These are phyloP conservation scores for Globisporangium orthogonon DNA, from an alignment of 352 stramenopile species.

Conservation along the genomic window DNA sequence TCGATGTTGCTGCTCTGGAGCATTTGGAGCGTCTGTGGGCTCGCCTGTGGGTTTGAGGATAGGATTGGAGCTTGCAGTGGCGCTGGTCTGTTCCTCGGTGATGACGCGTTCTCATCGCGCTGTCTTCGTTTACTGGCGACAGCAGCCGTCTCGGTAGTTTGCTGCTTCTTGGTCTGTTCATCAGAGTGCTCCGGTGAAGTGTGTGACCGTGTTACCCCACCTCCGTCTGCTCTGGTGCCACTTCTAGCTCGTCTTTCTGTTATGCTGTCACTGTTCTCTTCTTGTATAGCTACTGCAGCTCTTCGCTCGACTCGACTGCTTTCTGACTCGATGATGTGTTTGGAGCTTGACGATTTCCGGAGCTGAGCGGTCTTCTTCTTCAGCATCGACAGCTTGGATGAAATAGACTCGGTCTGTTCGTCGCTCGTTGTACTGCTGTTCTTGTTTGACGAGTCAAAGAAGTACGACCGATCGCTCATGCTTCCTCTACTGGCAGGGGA, in stretches of 20 bases:
- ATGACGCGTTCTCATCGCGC: not conserved
- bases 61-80: not conserved
- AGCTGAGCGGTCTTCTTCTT: conserved; percentile 56
- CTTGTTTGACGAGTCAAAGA: conserved; percentile 5
- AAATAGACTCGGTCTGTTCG: not conserved
- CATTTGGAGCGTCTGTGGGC: conserved; percentile 38
- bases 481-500: conserved; percentile 10
- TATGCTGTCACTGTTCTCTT: not conserved
- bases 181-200: not conserved
- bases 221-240: not conserved
- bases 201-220: not conserved
- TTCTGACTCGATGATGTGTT: conserved; percentile 12
- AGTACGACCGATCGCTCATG: conserved; percentile 41
- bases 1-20: conserved; percentile 27
- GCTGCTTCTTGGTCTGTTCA: not conserved
- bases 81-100: not conserved
- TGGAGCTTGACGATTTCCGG: conserved; percentile 36
- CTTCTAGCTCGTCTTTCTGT: not conserved
- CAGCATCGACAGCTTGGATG: conserved; percentile 45
- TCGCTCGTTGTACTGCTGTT: not conserved
- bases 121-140: not conserved
- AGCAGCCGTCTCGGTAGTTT: not conserved
- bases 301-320: not conserved
- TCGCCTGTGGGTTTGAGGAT: conserved; percentile 5
- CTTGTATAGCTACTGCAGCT: not conserved